Conservation (phyloP, 2,329 filamentous ascomycete species). For the Verticillium albo-atrum region DNA sequence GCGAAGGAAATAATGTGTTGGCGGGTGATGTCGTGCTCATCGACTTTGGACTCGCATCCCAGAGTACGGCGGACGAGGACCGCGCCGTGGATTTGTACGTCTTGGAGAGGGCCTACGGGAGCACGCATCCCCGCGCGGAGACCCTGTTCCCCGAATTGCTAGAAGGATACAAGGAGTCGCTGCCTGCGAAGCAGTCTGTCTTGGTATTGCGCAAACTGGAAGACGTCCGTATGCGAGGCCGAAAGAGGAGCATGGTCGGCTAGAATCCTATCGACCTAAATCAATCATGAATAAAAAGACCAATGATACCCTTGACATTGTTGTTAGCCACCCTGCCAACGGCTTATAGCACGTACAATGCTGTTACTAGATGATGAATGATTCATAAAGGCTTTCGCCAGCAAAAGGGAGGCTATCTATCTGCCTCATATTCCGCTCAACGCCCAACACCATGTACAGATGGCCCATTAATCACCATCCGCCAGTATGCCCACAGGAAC, state of each 20-base stretch:
- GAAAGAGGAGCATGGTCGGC: constrained; percentile 96
- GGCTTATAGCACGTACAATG: not conserved
- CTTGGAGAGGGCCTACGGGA: constrained; percentile 87
- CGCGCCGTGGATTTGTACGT: constrained; percentile 95
- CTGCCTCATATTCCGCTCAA: not conserved
- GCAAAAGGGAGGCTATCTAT: not conserved
- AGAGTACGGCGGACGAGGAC: constrained; percentile 82
- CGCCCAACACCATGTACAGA: not conserved
- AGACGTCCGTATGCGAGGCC: constrained; percentile 86
- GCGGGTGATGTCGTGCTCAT: constrained; percentile 83
- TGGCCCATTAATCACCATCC: not conserved
- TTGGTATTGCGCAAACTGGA: constrained; percentile 77
- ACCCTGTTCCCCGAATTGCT: constrained; percentile 70
- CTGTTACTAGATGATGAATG: not conserved
- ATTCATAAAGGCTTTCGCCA: not conserved
- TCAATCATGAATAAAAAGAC: constrained; percentile 12
- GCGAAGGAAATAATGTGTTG: constrained; percentile 24
- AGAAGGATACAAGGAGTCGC: constrained; percentile 66
- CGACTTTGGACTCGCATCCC: constrained; percentile 86
- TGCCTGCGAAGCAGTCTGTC: constrained; percentile 60
- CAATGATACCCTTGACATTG: constrained; percentile 8
- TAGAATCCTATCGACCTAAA: constrained; percentile 32
- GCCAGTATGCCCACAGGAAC: not conserved
- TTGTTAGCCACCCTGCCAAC: not conserved
- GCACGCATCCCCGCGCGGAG: constrained; percentile 86